Evolutionary conservation across 768 basidiomycete species (phyloP).

Genomic region (Boletus eberwhitei): DNA sequence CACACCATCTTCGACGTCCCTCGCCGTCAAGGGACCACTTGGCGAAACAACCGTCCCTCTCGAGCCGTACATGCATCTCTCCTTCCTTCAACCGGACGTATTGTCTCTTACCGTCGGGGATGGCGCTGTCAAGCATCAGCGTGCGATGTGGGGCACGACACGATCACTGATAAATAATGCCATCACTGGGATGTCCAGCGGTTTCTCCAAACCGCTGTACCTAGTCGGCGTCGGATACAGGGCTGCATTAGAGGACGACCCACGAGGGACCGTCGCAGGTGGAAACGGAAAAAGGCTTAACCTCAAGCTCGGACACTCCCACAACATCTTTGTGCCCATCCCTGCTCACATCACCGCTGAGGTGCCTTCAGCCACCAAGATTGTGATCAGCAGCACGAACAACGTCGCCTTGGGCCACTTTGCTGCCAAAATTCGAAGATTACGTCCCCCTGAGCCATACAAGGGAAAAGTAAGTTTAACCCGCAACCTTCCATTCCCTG

Average conservation of each 20-base stretch:
- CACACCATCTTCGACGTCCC: constrained; percentile 29
- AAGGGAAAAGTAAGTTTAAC: constrained; percentile 82
- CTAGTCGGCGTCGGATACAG: constrained; percentile 92
- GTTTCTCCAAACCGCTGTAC: constrained; percentile 78
- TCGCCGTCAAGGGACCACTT: constrained; percentile 58
- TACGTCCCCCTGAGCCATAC: constrained; percentile 92
- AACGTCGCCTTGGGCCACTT: constrained; percentile 87
- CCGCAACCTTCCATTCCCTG: not conserved
- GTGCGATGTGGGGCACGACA: constrained; percentile 92
- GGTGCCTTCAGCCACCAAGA: constrained; percentile 60
- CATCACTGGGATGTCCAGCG: constrained; percentile 83
- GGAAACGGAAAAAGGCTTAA: constrained; percentile 63
- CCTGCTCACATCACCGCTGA: constrained; percentile 58
- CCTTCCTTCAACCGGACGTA: constrained; percentile 31
- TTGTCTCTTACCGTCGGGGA: constrained; percentile 49
- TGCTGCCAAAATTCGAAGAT: constrained; percentile 78
- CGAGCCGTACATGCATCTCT: constrained; percentile 43
- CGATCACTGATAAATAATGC: constrained; percentile 88
- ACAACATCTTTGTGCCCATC: constrained; percentile 79
- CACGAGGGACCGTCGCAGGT: constrained; percentile 54
- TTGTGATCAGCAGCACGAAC: constrained; percentile 77
- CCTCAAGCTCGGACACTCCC: constrained; percentile 92
- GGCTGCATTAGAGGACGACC: constrained; percentile 64
- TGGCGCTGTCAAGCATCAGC: constrained; percentile 68
- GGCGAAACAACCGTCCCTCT: constrained; percentile 49